Percentiles rank a stretch among this genome's conserved stretches.
Evolutionary conservation across 345 rosid species (phyloP).

Genomic region (Euphorbia lathyris): DNA sequence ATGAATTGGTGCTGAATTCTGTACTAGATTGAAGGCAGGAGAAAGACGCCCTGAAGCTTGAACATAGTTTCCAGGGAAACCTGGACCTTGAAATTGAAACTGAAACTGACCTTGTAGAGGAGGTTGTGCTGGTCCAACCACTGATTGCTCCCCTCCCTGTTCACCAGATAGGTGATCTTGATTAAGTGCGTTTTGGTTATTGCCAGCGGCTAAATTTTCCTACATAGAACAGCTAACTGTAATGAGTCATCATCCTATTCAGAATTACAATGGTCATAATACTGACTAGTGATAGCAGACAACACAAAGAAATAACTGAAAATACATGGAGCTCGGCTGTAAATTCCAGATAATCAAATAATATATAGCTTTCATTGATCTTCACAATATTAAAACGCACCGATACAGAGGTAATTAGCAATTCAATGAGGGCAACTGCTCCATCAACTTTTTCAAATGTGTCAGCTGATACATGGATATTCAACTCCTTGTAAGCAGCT

Average conservation of each 20-base stretch:
- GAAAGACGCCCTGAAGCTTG: constrained; percentile 26
- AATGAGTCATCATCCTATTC: not conserved
- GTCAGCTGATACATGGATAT: constrained; percentile 69
- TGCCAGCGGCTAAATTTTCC: constrained; percentile 57
- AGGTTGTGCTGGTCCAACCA: constrained; percentile 33
- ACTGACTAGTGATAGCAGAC: no score
- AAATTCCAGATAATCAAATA: not conserved
- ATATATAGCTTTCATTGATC: not conserved
- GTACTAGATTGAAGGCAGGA: constrained; percentile 23
- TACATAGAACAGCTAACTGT: constrained; percentile 25
- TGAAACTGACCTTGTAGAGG: constrained; percentile 51
- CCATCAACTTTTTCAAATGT: constrained; percentile 85
- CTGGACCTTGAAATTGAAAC: constrained; percentile 33
- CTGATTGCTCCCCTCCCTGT: constrained; percentile 32
- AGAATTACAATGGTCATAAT: not conserved
- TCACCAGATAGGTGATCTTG: constrained; percentile 29
- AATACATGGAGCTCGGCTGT: not conserved
- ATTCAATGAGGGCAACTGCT: constrained; percentile 74
- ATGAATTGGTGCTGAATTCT: constrained; percentile 38
- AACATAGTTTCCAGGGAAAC: constrained; percentile 36
- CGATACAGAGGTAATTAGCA: constrained; percentile 68
- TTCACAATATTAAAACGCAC: constrained; percentile 50
- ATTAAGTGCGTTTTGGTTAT: constrained; percentile 29
- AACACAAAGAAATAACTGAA: not conserved
- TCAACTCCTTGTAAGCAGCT: constrained; percentile 55